Base-by-base conservation (phyloP, 2,329 filamentous ascomycete genomes). In the Sarocladium strictum region DNA sequence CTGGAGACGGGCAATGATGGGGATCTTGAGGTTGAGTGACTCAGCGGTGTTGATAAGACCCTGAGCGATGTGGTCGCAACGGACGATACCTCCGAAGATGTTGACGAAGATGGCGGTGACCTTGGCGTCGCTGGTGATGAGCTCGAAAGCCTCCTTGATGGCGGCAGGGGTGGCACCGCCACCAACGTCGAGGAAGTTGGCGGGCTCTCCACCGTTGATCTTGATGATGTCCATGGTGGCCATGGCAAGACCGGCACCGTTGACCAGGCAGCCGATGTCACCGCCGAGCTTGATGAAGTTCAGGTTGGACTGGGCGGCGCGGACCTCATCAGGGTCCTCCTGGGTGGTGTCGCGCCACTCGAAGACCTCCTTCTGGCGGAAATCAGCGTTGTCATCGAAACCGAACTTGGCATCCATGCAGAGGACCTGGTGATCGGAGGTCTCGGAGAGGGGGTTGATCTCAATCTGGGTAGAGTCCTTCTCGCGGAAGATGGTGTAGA, bases 221-320 rank as follows among this genome's bases (percentile, higher is more conserved):
- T 99, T 97, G 84, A 99, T 99, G 74, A 99, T 97, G 75, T 99
- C 94, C 94, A 99, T 99, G 72, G 94, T 99, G 60, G 94, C 94
- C 94, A 99, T 99, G 76, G 94, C 94, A 63, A 99, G 88, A 78
- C 94, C 94, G 67, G 94, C 94, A 72, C 94, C 94, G 79, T 99
- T 99, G 79, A 99, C 94, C 64, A 97, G 82, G 80, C 94, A 99
- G 75, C 94, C 94, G 71, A 99, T 99, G 72, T 99, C 94, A 71
- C 94, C 94, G 70, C 97, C 94, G 58, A 99, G 87, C 85, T 99
- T 99, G 83, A 99, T 99, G 80, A 99, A 99, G 85, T 99, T 99
- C 63, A 99, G 85, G 67, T 90, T 90, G 63, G 85, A 92, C 82
- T 96, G 80, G 67, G 92, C 92, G 66, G 94, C 94, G 76, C 93